phyloP scores from a whole-genome alignment of 768 basidiomycete species.

The Tulasnella sp. region DNA sequence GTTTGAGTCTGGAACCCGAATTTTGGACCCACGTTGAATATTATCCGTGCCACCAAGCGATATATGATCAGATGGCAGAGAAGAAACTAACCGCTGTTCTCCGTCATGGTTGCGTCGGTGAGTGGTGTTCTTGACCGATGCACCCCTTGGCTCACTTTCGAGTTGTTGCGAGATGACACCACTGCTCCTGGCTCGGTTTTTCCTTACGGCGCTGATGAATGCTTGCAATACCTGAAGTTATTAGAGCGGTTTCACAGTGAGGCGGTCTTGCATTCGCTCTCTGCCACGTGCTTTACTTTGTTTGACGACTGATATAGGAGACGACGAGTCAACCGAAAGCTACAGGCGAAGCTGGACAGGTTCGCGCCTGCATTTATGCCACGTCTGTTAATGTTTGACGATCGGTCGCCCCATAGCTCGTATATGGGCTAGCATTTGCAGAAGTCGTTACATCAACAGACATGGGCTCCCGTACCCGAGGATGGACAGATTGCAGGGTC shows the following conservation, averaged over 20 bases:
- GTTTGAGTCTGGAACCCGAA: background rate
- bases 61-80: background rate
- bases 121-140: background rate
- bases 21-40: conserved; percentile 17
- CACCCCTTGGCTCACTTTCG: background rate
- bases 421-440: background rate
- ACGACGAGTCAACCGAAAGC: background rate
- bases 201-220: conserved; percentile 4
- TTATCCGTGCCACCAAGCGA: background rate
- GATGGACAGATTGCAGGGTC: background rate
- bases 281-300: background rate
- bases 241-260: background rate
- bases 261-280: background rate
- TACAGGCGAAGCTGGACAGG: background rate
- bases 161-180: background rate
- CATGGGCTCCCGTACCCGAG: background rate
- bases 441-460: conserved; percentile 1
- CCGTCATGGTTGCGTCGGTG: background rate
- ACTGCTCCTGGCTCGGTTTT: background rate
- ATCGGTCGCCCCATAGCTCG: background rate
- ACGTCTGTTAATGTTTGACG: no score
- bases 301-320: background rate
- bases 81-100: background rate
- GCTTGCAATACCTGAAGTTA: background rate
- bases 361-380: background rate